phyloP scores from a whole-genome alignment of 2,329 filamentous ascomycete genomes.

The Aspergillus brasiliensis region DNA sequence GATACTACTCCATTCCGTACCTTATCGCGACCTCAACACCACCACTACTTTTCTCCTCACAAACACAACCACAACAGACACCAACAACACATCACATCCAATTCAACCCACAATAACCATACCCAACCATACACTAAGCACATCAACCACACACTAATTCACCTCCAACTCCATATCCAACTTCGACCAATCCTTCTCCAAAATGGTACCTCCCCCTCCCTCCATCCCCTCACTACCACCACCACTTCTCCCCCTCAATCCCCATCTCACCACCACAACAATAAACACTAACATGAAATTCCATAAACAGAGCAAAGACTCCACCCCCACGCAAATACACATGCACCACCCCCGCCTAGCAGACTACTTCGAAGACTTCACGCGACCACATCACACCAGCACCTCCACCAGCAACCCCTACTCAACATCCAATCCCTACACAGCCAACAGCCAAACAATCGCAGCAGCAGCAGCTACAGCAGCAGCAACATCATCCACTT shows the following conservation, averaged over 20 bases:
- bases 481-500: conserved; percentile 25
- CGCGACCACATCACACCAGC: conserved; percentile 42
- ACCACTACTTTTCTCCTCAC: not conserved
- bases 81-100: not conserved
- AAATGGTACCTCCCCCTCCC: conserved; percentile 23
- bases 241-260: no score
- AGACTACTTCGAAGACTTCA: conserved; percentile 55
- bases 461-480: conserved; percentile 30
- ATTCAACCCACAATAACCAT: not conserved
- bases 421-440: conserved; percentile 16
- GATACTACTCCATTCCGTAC: not conserved
- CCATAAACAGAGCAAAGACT: conserved; percentile 50
- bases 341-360: conserved; percentile 51
- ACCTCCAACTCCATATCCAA: not conserved
- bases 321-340: conserved; percentile 52
- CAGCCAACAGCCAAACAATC: conserved; percentile 21
- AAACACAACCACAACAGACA: not conserved
- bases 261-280: not conserved
- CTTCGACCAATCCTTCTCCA: conserved; percentile 1
- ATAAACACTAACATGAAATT: conserved; percentile 1
- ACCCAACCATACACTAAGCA: not conserved
- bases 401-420: conserved; percentile 10
- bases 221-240: not conserved
- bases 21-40: not conserved
- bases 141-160: not conserved